Percentiles rank a stretch among this genome's conserved stretches.
phyloP scores from a whole-genome alignment of 2,329 filamentous ascomycete species.

The Neonectria faginata region DNA sequence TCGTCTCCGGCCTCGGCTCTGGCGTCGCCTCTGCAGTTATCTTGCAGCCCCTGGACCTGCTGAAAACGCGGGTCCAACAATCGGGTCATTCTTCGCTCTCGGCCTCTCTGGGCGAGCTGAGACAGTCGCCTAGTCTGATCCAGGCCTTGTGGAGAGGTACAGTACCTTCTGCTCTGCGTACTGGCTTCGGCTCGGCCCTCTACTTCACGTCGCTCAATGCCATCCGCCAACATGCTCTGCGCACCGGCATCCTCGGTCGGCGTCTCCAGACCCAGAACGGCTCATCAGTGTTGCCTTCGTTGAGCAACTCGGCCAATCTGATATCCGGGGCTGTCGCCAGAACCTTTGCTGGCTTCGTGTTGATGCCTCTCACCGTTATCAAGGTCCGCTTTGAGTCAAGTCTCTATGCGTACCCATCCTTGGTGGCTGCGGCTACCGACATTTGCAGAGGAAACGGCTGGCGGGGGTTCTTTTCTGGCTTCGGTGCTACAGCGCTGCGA shows the following conservation, averaged over 20 bases:
- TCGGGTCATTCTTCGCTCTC: constrained; percentile 76
- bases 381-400: constrained; percentile 96
- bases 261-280: constrained; percentile 39
- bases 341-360: constrained; percentile 86
- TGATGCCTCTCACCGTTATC: constrained; percentile 96
- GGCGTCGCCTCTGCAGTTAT: constrained; percentile 90
- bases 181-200: constrained; percentile 90
- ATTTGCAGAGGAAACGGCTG: constrained; percentile 80
- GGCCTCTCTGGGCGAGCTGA: constrained; percentile 51
- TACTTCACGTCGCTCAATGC: constrained; percentile 93
- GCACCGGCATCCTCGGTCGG: constrained; percentile 41
- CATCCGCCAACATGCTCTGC: constrained; percentile 74
- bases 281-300: constrained; percentile 82
- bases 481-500: constrained; percentile 90
- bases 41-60: constrained; percentile 92
- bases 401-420: constrained; percentile 83
- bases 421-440: constrained; percentile 77
- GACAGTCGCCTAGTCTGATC: constrained; percentile 70
- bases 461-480: constrained; percentile 91
- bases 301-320: constrained; percentile 87
- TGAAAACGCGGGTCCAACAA: constrained; percentile 97
- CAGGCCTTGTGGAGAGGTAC: constrained; percentile 91
- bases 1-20: constrained; percentile 87
- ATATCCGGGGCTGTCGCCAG: constrained; percentile 85
- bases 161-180: constrained; percentile 90